phyloP scores from a whole-genome alignment of 169 alveolate species.

The Cystoisospora suis region DNA sequence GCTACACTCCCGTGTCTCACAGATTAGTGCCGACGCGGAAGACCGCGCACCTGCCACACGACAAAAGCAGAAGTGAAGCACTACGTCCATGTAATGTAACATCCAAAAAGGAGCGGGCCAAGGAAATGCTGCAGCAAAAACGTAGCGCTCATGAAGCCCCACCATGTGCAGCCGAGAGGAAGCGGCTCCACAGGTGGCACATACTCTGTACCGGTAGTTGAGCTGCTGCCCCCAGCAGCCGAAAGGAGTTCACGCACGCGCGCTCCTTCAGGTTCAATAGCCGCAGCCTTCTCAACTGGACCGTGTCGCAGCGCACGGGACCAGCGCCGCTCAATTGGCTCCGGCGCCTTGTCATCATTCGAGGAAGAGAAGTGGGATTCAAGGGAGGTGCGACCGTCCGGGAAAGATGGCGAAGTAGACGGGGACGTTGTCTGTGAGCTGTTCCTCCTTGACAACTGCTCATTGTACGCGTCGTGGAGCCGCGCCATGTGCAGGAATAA shows the following conservation, averaged over 20 bases:
- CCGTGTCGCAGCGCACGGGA: neutral
- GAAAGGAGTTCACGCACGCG: too few relatives aligned
- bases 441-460: neutral
- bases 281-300: neutral
- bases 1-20: too few relatives aligned
- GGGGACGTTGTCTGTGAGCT: neutral
- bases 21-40: too few relatives aligned
- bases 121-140: neutral
- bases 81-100: conserved; percentile 24
- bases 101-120: conserved; percentile 7
- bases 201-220: neutral
- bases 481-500: conserved; percentile 4
- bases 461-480: neutral
- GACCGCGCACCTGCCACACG: too few relatives aligned
- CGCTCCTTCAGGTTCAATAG: neutral
- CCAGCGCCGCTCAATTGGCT: neutral
- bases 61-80: too few relatives aligned
- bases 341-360: too few relatives aligned
- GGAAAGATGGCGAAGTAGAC: neutral
- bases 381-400: neutral
- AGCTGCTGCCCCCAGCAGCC: neutral
- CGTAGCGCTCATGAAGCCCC: neutral
- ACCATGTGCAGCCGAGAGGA: neutral
- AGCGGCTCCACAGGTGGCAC: conserved; percentile 9
- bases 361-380: neutral